These are phyloP conservation scores for Aspergillus hortae DNA, from an alignment of 2,329 filamentous ascomycete species.

Conservation along the genomic window DNA sequence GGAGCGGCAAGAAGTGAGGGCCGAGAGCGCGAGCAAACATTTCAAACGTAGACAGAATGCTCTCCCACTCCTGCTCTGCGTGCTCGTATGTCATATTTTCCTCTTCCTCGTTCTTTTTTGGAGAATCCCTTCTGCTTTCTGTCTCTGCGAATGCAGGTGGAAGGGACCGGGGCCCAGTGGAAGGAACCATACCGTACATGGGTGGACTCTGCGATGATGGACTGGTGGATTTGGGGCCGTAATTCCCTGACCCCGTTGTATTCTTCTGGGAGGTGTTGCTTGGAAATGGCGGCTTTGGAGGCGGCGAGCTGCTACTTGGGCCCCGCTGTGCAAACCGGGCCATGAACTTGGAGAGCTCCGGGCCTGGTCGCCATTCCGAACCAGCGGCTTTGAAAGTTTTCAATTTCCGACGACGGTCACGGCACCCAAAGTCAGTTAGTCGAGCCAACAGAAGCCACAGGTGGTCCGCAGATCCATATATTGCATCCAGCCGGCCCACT, in stretches of 20 bases:
- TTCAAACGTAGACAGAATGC: slow-evolving; percentile 41
- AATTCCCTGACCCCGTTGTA: not conserved
- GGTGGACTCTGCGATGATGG: slow-evolving; percentile 25
- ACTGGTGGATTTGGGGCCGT: not conserved
- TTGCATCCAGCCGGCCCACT: slow-evolving; percentile 70
- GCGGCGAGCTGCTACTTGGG: slow-evolving; percentile 4
- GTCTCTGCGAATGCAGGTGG: slow-evolving; percentile 54
- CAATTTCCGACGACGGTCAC: slow-evolving; percentile 75
- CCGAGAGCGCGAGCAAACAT: slow-evolving; percentile 58
- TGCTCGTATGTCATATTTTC: slow-evolving; percentile 62
- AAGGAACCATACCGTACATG: slow-evolving; percentile 50
- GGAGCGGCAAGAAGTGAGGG: slow-evolving; percentile 71
- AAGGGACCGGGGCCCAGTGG: slow-evolving; percentile 37
- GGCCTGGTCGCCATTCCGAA: slow-evolving; percentile 53
- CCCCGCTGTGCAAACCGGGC: slow-evolving; percentile 23
- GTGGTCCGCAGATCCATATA: slow-evolving; percentile 88
- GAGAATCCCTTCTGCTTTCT: slow-evolving; percentile 23
- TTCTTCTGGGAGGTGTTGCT: slow-evolving; percentile 8
- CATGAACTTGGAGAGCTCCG: slow-evolving; percentile 45
- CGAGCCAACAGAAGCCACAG: slow-evolving; percentile 77
- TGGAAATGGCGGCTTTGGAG: slow-evolving; percentile 7
- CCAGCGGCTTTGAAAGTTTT: slow-evolving; percentile 60
- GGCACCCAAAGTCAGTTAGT: slow-evolving; percentile 71
- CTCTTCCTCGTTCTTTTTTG: slow-evolving; percentile 50
- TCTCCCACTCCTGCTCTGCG: slow-evolving; percentile 75